Base-by-base conservation (phyloP, 2,329 filamentous ascomycete genomes). In the Domatiomyces catenatus region DNA sequence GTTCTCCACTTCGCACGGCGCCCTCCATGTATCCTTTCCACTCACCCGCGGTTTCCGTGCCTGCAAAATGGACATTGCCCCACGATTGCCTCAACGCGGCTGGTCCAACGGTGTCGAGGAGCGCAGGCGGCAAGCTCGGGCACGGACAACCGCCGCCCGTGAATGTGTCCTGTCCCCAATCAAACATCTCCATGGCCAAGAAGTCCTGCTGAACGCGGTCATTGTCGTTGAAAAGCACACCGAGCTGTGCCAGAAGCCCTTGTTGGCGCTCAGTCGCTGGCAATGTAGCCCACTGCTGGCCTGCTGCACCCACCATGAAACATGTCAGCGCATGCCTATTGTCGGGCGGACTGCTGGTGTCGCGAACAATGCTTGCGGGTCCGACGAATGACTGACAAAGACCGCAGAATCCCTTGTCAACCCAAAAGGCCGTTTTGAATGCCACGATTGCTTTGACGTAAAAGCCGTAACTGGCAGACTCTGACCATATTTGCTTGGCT, bases 21-120 rank as follows among this genome's bases (percentile, higher is more conserved):
- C 76, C 76, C 53, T 79, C 76, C 73, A 79, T 77, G 57, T 77
- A 78, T 0, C 75, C 75, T 50, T 72, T 74, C 75, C 75, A 79
- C 51, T 73, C 68, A 2, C 58, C 64, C 0, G 70, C 68, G 1
- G 70, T 74, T 63, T 79, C 76, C 0, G 75, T 77, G 0, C 76
- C 75, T 2, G 69, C 73, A 55, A 77, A 79, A 55, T 77, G 70
- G 2, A 77, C 24, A 28, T 71, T 65, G 4, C 68, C 63, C 46
- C 62, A 60, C 0, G 62, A 57, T 26, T 65, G 59, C n/a, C 67
- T 59, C 8, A 73, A 53, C 3, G 59, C 59, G 8, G 66, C 58
- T 0, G 62, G 64, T 0, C 63, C 58, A 1, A 59, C 56, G 3
- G 61, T 4, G 4, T 47, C 62, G 7, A 72, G 55, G 3, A 71